Base-by-base conservation (phyloP, 176 grass and related monocot genomes). In the Stipa capillata region DNA sequence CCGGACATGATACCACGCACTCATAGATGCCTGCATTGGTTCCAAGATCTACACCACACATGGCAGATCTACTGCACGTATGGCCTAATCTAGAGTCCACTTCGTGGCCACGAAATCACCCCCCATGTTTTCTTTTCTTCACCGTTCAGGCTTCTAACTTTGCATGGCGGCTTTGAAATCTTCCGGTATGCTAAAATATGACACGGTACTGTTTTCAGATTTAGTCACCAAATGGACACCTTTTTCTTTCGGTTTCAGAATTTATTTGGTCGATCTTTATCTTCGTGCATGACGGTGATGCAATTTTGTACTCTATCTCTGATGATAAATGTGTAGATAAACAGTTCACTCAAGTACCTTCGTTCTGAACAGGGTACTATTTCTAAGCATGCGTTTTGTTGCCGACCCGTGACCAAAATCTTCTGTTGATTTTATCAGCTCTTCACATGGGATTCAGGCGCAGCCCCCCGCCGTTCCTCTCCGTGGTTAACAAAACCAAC, bases 371-470 rank as follows among this genome's bases (percentile, higher is more conserved):
- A n/a, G n/a, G n/a, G n/a, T n/a, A n/a, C n/a, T n/a, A n/a, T n/a
- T n/a, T n/a, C n/a, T n/a, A n/a, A n/a, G n/a, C n/a, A n/a, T 47
- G 27, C 18, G 28, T 52, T 5, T 60, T 49, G 3, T 24, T 16
- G 2, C 33, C n/a, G n/a, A n/a, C n/a, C n/a, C n/a, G n/a, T n/a
- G n/a, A n/a, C n/a, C n/a, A n/a, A n/a, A n/a, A n/a, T n/a, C n/a
- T 77, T 58, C 5, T 82, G 29, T 61, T 24, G 17, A 65, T 24
- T 33, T 0, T 41, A 36, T 14, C 73, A 94, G 87, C 89, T 85
- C 74, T 90, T 50, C 83, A 74, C 74, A 83, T 99, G 96, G 96
- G 96, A 0, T 99, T 99, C 75, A 93, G 80, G 85, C 83, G 92
- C 73, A 99, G 96, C 48, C 96, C 96, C 0, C 96, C 87, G 21